Base-by-base conservation (phyloP, 169 alveolate genomes). In the Perkinsus olseni region DNA sequence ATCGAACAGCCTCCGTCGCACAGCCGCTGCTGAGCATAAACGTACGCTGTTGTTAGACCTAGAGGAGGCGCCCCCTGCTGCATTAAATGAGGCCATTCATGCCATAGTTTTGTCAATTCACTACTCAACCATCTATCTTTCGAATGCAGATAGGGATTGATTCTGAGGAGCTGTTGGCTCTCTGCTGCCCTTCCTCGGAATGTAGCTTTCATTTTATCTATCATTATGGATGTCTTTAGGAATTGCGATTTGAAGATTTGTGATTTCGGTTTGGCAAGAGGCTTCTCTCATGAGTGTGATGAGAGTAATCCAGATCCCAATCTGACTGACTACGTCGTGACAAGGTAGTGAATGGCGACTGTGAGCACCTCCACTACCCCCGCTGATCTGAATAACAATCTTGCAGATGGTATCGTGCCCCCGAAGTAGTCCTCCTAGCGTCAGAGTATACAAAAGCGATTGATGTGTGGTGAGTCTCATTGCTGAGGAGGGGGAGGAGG, bases 211-310 rank as follows among this genome's bases (percentile, higher is more conserved):
- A n/a, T n/a, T n/a, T n/a, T n/a, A n/a, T n/a, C n/a, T n/a, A n/a
- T n/a, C n/a, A n/a, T n/a, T n/a, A n/a, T n/a, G n/a, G 50, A 40
- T 40, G 50, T 40, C 11, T 3, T 62, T 24, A 62, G 82, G 95
- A 99, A 98, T 96, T 99, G 99, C 95, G 98, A 98, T 93, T 99
- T 99, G 39, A 99, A 98, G 96, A 97, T 99, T 62, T 94, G 99
- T 93, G 99, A 99, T 94, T 99, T 98, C 93, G 99, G 99, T 38
- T 94, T 99, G 91, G 99, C 99, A 31, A 95, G 99, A 74, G 97
- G 98, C 50, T 62, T 62, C 31, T 13, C 82, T 1, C 82, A 94
- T 93, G 93, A 51, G 48, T 74, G 74, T 38, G 48, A 50, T 38
- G 92, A 90, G n/a, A 50, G 82, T 28, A 92, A 74, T 37, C 51